Evolutionary conservation across 208 protist genomes (phyloP), one percentile per base, ranked within the genome.

Genomic region (Herpetomonas tarakana): DNA sequence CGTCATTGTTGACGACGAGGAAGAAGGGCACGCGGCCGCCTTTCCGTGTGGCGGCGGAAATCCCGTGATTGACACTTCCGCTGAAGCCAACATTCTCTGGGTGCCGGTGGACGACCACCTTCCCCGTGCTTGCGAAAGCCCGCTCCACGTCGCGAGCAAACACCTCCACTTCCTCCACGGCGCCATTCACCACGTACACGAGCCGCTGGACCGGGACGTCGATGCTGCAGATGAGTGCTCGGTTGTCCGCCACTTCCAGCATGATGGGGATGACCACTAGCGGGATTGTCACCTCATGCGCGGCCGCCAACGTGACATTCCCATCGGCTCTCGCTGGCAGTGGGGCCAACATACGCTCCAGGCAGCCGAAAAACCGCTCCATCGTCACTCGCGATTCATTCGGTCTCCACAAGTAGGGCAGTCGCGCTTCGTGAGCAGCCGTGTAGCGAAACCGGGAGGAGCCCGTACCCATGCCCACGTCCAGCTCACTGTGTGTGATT

Each of bases 41-140:
- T n/a, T 71, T 58, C 1, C 49, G 22, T 24, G 26, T 2, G 12
- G 65, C 65, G 11, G 16, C 7, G 2, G 38, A 27, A 14, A 63
- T 25, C 25, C 58, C 58, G 19, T 56, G 29, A 27, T 63, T 63
- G 30, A 63, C 49, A 19, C 31, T 49, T 27, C 47, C 45, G 19
- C 41, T 44, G 38, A 52, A 63, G 19, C 58, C 58, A 9, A 44
- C 28, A 45, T 63, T 54, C 26, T 49, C 24, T 18, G 21, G 56
- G 25, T 68, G 55, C 31, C 51, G 68, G n/a, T 52, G 29, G 56
- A 75, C 62, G 24, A 61, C 52, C 19, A 75, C 50, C 16, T 60
- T 58, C 18, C 60, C 53, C 18, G 47, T 59, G 58, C 50, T 50
- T n/a, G 62, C 70, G 30, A 70, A 71, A 38, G 49, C 26, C 18